A percentile compares a stretch with the other conserved stretches of the same genome.
Conservation (phyloP, 345 rosid genomes). For the Melastoma malabathricum region DNA sequence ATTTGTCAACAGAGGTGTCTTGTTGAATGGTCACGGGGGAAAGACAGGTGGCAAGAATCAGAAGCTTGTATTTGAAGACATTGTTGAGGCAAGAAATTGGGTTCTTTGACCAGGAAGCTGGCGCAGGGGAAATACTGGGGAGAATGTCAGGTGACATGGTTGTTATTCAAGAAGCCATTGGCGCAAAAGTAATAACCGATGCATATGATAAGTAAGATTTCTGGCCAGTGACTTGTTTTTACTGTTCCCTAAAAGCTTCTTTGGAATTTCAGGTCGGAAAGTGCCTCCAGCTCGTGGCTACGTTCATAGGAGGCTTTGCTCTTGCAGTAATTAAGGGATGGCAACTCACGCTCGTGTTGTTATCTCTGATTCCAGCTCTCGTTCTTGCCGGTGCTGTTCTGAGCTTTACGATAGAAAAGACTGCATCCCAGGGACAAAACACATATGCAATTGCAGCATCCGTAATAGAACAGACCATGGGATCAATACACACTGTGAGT, state of each 20-base stretch:
- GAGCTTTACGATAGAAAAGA: conserved; percentile 16
- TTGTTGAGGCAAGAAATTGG: conserved; percentile 36
- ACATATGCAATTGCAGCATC: conserved; percentile 29
- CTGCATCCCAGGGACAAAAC: conserved; percentile 22
- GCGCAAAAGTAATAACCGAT: conserved; percentile 28
- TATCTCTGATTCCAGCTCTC: conserved; percentile 25
- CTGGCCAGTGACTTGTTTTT: too few relatives aligned
- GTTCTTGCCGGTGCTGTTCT: conserved; percentile 18
- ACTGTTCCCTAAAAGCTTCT: not conserved
- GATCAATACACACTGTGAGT: conserved; percentile 35
- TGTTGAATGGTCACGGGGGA: conserved; percentile 47
- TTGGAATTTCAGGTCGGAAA: conserved; percentile 31
- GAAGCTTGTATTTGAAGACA: conserved; percentile 25
- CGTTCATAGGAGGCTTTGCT: conserved; percentile 29
- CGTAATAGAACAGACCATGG: conserved; percentile 25
- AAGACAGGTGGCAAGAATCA: conserved; percentile 34
- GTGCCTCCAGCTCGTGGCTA: conserved; percentile 22
- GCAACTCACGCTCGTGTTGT: conserved; percentile 41
- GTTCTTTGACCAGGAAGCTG: conserved; percentile 37
- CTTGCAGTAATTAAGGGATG: conserved; percentile 34
- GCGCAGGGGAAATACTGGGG: conserved; percentile 33
- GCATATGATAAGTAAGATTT: not conserved
- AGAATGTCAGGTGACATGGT: conserved; percentile 47
- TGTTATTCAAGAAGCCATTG: conserved; percentile 42
- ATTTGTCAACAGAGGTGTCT: conserved; percentile 29